A percentile compares a stretch with the other conserved stretches of the same genome.
phyloP scores from a whole-genome alignment of 148 eudicot species.

The Amaranthus hypochondriacus region DNA sequence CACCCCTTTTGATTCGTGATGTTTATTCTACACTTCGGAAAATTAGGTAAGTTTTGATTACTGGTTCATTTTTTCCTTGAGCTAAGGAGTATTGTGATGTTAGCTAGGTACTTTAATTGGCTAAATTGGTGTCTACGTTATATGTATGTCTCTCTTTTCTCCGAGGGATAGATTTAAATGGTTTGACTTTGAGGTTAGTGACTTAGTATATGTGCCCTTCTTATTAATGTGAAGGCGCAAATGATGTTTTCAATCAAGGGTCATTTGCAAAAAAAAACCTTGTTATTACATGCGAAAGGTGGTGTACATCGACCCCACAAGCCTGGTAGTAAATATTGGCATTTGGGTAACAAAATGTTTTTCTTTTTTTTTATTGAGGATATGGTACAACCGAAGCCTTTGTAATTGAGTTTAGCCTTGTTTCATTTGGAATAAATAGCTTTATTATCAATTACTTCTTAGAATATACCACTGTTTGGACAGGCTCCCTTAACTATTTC shows the following conservation, averaged over 20 bases:
- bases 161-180: not conserved
- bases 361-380: not conserved
- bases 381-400: too few relatives aligned
- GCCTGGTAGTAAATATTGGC: too few relatives aligned
- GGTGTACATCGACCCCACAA: too few relatives aligned
- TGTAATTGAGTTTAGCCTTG: not conserved
- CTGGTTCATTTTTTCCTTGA: not conserved
- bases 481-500: not conserved
- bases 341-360: too few relatives aligned
- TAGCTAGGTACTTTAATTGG: not conserved
- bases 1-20: constrained; percentile 76
- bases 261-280: not conserved
- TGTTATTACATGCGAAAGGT: too few relatives aligned
- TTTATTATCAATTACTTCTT: not conserved
- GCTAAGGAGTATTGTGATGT: constrained; percentile 10
- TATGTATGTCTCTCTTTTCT: not conserved
- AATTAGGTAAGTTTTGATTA: constrained; percentile 57
- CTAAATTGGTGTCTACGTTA: not conserved
- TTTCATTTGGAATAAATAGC: not conserved
- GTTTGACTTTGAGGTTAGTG: too few relatives aligned
- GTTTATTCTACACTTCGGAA: constrained; percentile 63
- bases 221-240: too few relatives aligned
- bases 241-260: too few relatives aligned
- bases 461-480: too few relatives aligned
- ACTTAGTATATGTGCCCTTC: too few relatives aligned